These are phyloP conservation scores for Trichoderma gamsii DNA, from an alignment of 495 filamentous ascomycete genomes.

Conservation along the genomic window DNA sequence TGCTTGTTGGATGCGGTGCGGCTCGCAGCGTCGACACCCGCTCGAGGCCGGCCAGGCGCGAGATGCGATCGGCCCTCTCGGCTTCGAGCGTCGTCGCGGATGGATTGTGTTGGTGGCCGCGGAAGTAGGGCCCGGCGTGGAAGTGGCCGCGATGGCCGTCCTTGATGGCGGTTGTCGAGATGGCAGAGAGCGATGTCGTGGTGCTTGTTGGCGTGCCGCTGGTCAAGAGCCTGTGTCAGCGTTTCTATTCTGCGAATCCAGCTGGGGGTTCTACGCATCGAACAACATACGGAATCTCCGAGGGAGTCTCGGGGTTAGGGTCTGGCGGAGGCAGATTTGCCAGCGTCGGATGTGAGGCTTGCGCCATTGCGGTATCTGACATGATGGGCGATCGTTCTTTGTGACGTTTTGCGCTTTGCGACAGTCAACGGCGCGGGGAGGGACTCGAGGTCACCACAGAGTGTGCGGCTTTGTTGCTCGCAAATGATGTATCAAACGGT, in stretches of 20 bases:
- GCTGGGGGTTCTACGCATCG: constrained; percentile 4
- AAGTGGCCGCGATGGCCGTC: constrained; percentile 74
- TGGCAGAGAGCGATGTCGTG: constrained; percentile 75
- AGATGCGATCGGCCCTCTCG: constrained; percentile 90
- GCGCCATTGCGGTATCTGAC: constrained; percentile 28
- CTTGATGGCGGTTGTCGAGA: constrained; percentile 90
- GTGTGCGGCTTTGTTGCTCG: background rate
- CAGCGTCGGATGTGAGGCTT: constrained; percentile 53
- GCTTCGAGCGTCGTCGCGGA: constrained; percentile 72
- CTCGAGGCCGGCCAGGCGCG: constrained; percentile 79
- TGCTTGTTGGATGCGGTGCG: constrained; percentile 29
- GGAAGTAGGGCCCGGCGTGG: constrained; percentile 37
- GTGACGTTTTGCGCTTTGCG: background rate
- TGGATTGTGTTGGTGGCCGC: constrained; percentile 52
- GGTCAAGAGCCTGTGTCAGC: constrained; percentile 15
- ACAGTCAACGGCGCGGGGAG: background rate
- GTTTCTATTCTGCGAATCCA: background rate
- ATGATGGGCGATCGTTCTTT: background rate
- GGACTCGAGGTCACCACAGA: background rate
- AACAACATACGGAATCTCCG: constrained; percentile 74
- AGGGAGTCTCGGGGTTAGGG: constrained; percentile 80
- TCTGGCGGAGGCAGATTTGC: constrained; percentile 82
- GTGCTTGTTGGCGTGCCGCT: constrained; percentile 90
- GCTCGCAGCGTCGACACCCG: constrained; percentile 64
- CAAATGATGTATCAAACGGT: background rate